Evolutionary conservation across 176 grass and related monocot species (phyloP).

Genomic region (Hyparrhenia diplandra): DNA sequence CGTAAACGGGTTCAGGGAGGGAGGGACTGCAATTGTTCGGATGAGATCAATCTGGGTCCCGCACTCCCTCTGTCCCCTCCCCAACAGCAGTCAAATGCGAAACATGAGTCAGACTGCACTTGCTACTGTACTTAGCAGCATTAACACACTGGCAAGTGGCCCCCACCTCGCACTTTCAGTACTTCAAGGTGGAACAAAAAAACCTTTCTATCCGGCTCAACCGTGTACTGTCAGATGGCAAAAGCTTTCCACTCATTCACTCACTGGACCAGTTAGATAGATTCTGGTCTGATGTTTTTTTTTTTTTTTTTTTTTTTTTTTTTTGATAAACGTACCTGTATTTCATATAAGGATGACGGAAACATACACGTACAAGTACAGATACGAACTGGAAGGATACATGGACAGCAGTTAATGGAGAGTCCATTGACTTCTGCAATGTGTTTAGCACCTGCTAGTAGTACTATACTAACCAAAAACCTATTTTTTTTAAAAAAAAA

Average conservation of each 20-base stretch:
- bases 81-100: neutral
- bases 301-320: too few relatives aligned
- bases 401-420: neutral
- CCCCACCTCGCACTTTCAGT: neutral
- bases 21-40: too few relatives aligned
- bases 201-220: neutral
- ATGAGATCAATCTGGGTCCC: neutral
- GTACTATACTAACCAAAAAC: neutral
- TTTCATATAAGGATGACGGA: too few relatives aligned
- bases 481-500: too few relatives aligned
- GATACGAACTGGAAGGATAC: too few relatives aligned
- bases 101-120: constrained; percentile 23
- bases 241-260: neutral
- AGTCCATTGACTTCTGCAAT: neutral
- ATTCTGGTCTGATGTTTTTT: neutral
- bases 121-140: neutral
- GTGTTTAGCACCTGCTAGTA: too few relatives aligned
- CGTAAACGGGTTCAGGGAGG: too few relatives aligned
- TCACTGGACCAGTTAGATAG: neutral
- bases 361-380: too few relatives aligned
- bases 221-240: neutral
- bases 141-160: neutral
- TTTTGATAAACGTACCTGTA: too few relatives aligned
- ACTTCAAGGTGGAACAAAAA: too few relatives aligned
- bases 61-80: too few relatives aligned